Conservation (phyloP, 2,329 filamentous ascomycete species). For the Biscogniauxia mediterranea region DNA sequence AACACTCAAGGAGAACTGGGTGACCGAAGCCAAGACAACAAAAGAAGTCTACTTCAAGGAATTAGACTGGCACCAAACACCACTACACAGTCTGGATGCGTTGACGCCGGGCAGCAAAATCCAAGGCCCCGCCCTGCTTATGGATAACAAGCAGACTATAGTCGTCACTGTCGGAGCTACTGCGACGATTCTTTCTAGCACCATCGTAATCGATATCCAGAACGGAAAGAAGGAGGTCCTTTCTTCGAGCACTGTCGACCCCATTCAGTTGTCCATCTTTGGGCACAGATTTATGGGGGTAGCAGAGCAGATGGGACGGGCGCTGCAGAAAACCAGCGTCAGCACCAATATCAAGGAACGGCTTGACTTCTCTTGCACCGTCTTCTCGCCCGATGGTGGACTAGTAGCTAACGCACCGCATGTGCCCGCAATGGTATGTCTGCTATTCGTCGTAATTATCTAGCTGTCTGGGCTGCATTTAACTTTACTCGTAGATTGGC, state of each 20-base stretch:
- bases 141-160: constrained; percentile 87
- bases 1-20: constrained; percentile 58
- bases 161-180: constrained; percentile 77
- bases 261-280: constrained; percentile 76
- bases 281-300: constrained; percentile 83
- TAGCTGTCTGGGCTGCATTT: not conserved
- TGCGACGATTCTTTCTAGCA: constrained; percentile 77
- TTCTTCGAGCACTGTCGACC: constrained; percentile 58
- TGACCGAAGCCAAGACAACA: constrained; percentile 60
- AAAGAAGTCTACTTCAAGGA: constrained; percentile 82
- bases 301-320: constrained; percentile 79
- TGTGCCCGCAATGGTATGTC: constrained; percentile 51
- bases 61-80: constrained; percentile 67
- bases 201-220: constrained; percentile 83
- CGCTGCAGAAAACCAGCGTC: constrained; percentile 76
- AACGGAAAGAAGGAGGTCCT: constrained; percentile 41
- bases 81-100: constrained; percentile 78
- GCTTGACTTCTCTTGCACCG: constrained; percentile 78
- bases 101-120: constrained; percentile 71
- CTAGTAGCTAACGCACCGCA: constrained; percentile 82
- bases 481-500: constrained; percentile 3
- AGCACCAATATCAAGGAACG: constrained; percentile 80
- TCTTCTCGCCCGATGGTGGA: constrained; percentile 76
- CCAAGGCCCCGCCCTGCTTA: constrained; percentile 79
- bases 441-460: too few species aligned